Percentiles rank a stretch among this genome's conserved stretches.
Evolutionary conservation across 768 basidiomycete species (phyloP).

Genomic region (Porpolomopsis calyptriformis): DNA sequence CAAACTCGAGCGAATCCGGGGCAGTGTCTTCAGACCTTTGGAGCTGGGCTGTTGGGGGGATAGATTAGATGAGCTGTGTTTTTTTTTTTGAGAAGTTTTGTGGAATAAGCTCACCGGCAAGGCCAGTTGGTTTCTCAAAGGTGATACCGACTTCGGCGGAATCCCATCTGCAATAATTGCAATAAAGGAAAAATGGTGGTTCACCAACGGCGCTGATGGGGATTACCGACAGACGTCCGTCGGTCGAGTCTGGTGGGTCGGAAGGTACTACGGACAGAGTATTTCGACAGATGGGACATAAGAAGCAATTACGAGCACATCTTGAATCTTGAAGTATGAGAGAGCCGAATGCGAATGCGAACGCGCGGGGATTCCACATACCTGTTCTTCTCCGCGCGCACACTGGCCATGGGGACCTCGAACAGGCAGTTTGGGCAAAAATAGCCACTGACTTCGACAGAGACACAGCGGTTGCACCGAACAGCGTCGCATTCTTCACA

Average conservation of each 20-base stretch:
- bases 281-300: conserved; percentile 88
- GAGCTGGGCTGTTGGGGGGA: conserved; percentile 57
- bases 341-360: not conserved
- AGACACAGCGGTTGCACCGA: conserved; percentile 85
- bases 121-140: conserved; percentile 93
- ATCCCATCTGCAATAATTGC: conserved; percentile 92
- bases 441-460: conserved; percentile 90
- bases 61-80: not conserved
- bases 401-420: conserved; percentile 95
- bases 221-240: conserved; percentile 38
- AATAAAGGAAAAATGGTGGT: conserved; percentile 85
- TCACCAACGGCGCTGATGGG: conserved; percentile 58
- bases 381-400: conserved; percentile 97
- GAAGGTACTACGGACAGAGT: conserved; percentile 87
- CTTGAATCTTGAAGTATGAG: conserved; percentile 27
- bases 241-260: conserved; percentile 60
- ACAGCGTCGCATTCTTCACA: conserved; percentile 98
- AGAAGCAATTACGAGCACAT: conserved; percentile 96
- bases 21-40: conserved; percentile 85
- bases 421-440: conserved; percentile 98
- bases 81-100: conserved; percentile 3
- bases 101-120: conserved; percentile 56
- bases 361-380: conserved; percentile 19
- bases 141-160: conserved; percentile 83
- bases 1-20: conserved; percentile 80